Evolutionary conservation across 1,284 basidiomycete genomes (phyloP), one percentile per base, ranked within the genome.

Genomic region (Boletus semigastroideus): DNA sequence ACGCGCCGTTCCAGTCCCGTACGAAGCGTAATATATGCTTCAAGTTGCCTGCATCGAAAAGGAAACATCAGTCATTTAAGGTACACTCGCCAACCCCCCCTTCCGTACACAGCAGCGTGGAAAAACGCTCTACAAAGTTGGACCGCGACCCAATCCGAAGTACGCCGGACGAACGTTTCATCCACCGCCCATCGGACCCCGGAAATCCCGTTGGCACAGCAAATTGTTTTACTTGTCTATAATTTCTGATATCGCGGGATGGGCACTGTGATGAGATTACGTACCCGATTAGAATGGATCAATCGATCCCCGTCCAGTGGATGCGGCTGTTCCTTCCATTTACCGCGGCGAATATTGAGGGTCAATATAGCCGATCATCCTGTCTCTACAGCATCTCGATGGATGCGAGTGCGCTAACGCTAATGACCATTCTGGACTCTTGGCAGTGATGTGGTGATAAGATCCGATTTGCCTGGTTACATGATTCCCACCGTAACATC

Each of bases 1-100:
- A 46, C 22, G 27, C 19, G 30, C 28, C 46, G 39, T 49, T 42
- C 30, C 16, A 19, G 41, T 14, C 9, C 9, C 16, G 16, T 13
- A 30, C 48, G 17, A 37, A 25, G 49, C 28, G 51, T 55, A n/a
- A 37, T 67, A 62, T 64, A 65, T 30, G 37, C 8, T 42, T 22
- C 22, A 22, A 22, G 22, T 22, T 19, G 36, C n/a, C 25, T 17
- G 52, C 20, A 52, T 44, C 30, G 43, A 53, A 53, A 62, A 46
- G 58, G 58, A 42, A 60, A 53, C 31, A 51, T 52, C n/a, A n/a
- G n/a, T n/a, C 33, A 52, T 52, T 38, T 45, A 63, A 64, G 63
- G 60, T 43, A 62, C 60, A 3, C 27, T 19, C 2, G 6, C 13
- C 14, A 33, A 13, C 22, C 41, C 38, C 41, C 38, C 22, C 47